Conservation (phyloP, 2,329 filamentous ascomycete species). For the Neoscytalidium dimidiatum region DNA sequence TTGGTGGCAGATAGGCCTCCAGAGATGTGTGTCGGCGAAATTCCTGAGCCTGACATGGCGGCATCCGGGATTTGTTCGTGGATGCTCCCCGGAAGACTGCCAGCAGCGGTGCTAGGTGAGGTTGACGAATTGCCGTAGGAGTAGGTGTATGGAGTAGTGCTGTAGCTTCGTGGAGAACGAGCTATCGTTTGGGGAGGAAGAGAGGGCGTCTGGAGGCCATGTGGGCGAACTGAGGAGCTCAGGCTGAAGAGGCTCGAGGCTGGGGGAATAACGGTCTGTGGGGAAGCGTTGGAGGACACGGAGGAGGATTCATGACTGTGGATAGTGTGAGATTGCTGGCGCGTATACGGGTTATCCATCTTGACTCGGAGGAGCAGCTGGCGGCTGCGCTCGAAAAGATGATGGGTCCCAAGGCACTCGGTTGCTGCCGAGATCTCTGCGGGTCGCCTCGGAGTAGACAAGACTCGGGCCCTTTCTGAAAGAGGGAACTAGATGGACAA, state of each 20-base stretch:
- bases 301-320: conserved; percentile 36
- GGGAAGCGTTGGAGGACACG: conserved; percentile 34
- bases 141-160: conserved; percentile 32
- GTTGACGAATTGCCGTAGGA: conserved; percentile 30
- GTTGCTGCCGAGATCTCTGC: conserved; percentile 34
- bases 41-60: conserved; percentile 39
- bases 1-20: conserved; percentile 73
- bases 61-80: conserved; percentile 29
- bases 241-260: conserved; percentile 35
- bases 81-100: conserved; percentile 32
- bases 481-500: conserved; percentile 17
- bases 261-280: conserved; percentile 35
- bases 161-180: conserved; percentile 36
- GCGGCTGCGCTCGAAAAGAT: conserved; percentile 20
- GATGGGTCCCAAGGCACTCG: conserved; percentile 34
- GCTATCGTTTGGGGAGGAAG: conserved; percentile 28
- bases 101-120: conserved; percentile 38
- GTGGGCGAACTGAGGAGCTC: conserved; percentile 27
- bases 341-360: conserved; percentile 27
- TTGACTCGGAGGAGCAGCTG: conserved; percentile 3
- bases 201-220: conserved; percentile 31
- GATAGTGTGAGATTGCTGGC: conserved; percentile 21
- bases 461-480: conserved; percentile 14
- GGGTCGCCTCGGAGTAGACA: conserved; percentile 12
- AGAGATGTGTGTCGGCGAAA: conserved; percentile 43